Evolutionary conservation across 208 protist genomes (phyloP), one percentile per base, ranked within the genome.

Genomic region (Leishmania tarentolae): DNA sequence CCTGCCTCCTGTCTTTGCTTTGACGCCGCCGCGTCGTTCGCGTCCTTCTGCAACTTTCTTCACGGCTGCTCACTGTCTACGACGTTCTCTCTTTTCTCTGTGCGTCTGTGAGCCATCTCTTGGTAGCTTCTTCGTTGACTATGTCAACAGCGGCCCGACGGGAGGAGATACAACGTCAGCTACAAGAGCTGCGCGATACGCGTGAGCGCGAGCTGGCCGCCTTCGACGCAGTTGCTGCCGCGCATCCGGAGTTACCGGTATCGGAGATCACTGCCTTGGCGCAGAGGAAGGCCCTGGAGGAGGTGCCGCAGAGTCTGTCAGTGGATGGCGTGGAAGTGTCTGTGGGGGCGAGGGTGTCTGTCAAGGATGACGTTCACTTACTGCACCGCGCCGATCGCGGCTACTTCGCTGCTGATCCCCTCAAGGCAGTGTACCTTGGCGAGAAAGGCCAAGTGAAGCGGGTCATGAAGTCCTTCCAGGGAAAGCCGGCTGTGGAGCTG

Each of bases 391-490:
- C 86, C 17, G 93, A 98, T 76, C 83, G 83, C 35, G 93, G 92
- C 53, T 80, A 91, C 75, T 88, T 94, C 47, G 71, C 89, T 44
- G 86, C 82, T 24, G 93, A 96, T 81, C 77, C 89, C n/a, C 80
- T 97, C 21, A 98, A 97, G 76, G 79, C 75, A 9, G 80, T 98
- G 3, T 98, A 98, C 81, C 86, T 96, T 9, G 93, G 93, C 37
- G 93, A 98, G 86, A 74, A 70, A 3, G 95, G 90, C 17, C 85
- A 89, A 75, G 86, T 98, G 42, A 40, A 86, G 47, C 90, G 87
- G 9, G 87, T 97, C 47, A 81, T 95, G 80, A 70, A 82, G 8
- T 88, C 88, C 11, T 96, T 96, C 79, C 88, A 96, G 35, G 93
- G 91, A 28, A 95, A 93, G 78, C 82, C 87, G 19, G 95, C 95